A percentile compares a stretch with the other conserved stretches of the same genome.
phyloP scores from a whole-genome alignment of 441 rosid species.

The Lepidium campestre region DNA sequence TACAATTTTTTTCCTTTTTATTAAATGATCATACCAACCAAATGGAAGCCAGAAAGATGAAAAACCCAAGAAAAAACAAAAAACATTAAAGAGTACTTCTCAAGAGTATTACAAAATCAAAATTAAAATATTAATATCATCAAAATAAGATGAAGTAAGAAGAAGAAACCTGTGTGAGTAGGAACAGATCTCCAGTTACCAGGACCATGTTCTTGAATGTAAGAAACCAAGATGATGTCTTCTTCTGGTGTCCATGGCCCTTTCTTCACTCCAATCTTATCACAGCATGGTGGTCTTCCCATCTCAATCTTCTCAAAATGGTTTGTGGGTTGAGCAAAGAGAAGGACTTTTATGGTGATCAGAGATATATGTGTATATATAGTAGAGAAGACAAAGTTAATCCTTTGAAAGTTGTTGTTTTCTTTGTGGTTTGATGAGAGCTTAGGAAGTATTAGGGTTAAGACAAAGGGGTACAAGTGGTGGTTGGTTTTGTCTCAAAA shows the following conservation, averaged over 20 bases:
- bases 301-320: constrained; percentile 17
- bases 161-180: constrained; percentile 46
- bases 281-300: constrained; percentile 76
- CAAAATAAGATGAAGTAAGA: neutral
- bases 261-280: constrained; percentile 62
- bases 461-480: constrained; percentile 17
- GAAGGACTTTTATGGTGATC: constrained; percentile 2
- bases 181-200: constrained; percentile 76
- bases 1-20: constrained; percentile 3
- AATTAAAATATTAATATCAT: neutral
- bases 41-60: constrained; percentile 17
- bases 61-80: constrained; percentile 21
- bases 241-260: constrained; percentile 81
- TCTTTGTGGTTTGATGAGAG: neutral
- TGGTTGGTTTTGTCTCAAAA: constrained; percentile 13
- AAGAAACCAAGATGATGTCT: constrained; percentile 63
- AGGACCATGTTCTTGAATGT: constrained; percentile 69
- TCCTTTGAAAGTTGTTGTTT: neutral
- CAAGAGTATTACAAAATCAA: neutral
- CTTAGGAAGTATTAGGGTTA: neutral
- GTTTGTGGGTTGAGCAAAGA: constrained; percentile 5
- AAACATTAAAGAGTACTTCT: constrained; percentile 9
- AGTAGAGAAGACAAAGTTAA: neutral
- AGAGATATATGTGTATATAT: neutral
- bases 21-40: constrained; percentile 30